Conservation (phyloP, 1,139 yeast species). For the Maudiozyma humilis region DNA sequence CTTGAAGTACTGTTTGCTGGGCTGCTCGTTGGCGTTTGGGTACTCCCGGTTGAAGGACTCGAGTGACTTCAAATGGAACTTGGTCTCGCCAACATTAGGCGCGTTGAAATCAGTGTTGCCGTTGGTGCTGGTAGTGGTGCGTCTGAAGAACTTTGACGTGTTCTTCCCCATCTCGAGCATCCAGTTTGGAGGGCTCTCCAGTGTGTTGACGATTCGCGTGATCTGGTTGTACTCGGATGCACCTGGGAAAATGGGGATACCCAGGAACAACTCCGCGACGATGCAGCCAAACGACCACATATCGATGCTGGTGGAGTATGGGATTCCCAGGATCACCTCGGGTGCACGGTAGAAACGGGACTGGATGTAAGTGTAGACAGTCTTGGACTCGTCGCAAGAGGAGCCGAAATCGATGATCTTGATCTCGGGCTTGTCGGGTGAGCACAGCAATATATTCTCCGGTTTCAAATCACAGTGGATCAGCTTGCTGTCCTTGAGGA, state of each 20-base stretch:
- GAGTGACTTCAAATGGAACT: conserved; percentile 44
- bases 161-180: conserved; percentile 95
- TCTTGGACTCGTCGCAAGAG: conserved; percentile 87
- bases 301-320: conserved; percentile 86
- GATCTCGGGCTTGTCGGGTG: conserved; percentile 78
- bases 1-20: conserved; percentile 77
- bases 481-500: conserved; percentile 72
- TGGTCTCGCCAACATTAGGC: conserved; percentile 21
- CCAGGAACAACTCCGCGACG: conserved; percentile 84
- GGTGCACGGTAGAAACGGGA: conserved; percentile 94
- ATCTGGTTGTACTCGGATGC: conserved; percentile 89
- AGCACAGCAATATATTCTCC: conserved; percentile 76
- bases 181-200: conserved; percentile 88
- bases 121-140: conserved; percentile 30
- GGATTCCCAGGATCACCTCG: conserved; percentile 85
- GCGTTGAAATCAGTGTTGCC: neutral
- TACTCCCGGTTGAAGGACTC: conserved; percentile 55
- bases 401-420: conserved; percentile 96
- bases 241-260: conserved; percentile 93
- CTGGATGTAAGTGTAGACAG: conserved; percentile 88
- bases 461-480: conserved; percentile 97
- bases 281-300: conserved; percentile 99
- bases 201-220: conserved; percentile 69
- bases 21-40: conserved; percentile 48
- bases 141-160: conserved; percentile 60